A percentile compares a stretch with the other conserved stretches of the same genome.
These are phyloP conservation scores for Malassezia obtusa DNA, from an alignment of 1,284 basidiomycete species.

Conservation along the genomic window DNA sequence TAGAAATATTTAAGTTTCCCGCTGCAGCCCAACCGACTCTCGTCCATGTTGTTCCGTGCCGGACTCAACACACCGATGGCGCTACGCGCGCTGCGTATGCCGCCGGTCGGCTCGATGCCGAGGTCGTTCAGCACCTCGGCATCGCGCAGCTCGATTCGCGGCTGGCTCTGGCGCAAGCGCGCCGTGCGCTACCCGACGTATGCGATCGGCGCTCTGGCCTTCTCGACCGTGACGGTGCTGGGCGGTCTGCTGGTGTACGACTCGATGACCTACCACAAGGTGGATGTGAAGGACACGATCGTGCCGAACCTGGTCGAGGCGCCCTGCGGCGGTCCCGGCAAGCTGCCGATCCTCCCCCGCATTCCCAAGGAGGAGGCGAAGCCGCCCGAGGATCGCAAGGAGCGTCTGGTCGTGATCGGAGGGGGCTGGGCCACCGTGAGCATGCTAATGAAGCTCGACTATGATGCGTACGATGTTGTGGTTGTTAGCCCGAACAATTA, in stretches of 20 bases:
- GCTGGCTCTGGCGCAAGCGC: conserved; percentile 1
- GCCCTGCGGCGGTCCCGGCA: conserved; percentile 37
- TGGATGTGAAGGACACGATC: neutral
- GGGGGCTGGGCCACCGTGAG: conserved; percentile 46
- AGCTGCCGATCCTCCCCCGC: conserved; percentile 35
- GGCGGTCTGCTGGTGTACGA: conserved; percentile 12
- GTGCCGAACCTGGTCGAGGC: conserved; percentile 9
- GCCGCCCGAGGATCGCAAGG: conserved; percentile 19
- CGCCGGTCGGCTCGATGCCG: neutral
- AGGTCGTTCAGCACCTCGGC: neutral
- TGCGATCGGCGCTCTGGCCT: neutral
- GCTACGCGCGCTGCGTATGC: neutral
- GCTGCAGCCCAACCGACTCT: neutral
- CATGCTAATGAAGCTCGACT: conserved; percentile 36
- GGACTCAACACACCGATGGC: neutral
- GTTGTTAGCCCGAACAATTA: conserved; percentile 45
- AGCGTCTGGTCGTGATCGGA: conserved; percentile 45
- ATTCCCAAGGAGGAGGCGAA: conserved; percentile 11
- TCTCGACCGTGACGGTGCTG: neutral
- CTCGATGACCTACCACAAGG: conserved; percentile 10
- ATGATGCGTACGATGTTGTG: conserved; percentile 41
- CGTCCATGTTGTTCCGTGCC: neutral
- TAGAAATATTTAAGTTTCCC: neutral
- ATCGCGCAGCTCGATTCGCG: neutral
- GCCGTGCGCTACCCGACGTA: conserved; percentile 12